phyloP scores from a whole-genome alignment of 768 basidiomycete species.

The Hericium coralloides region DNA sequence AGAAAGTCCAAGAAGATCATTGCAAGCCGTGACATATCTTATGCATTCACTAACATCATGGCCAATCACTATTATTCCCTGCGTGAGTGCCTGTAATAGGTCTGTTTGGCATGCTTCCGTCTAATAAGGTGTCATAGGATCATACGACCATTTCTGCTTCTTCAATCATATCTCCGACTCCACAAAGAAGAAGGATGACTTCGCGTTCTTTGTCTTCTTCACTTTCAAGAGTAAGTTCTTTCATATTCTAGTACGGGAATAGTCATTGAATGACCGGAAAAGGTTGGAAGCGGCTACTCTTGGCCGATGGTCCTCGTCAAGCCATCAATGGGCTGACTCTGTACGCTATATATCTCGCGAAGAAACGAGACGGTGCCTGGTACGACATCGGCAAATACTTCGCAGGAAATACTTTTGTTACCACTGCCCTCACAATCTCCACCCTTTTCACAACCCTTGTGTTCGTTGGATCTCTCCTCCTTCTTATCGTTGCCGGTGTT shows the following conservation, averaged over 20 bases:
- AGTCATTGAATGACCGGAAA: conserved; percentile 3
- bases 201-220: conserved; percentile 99
- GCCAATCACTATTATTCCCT: conserved; percentile 95
- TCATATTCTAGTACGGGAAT: background rate
- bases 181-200: conserved; percentile 92
- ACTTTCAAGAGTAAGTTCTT: conserved; percentile 83
- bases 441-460: conserved; percentile 87
- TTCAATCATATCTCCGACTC: conserved; percentile 95
- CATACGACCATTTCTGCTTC: conserved; percentile 97
- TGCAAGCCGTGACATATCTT: conserved; percentile 92
- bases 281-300: conserved; percentile 83
- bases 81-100: conserved; percentile 40
- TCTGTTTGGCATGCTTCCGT: background rate
- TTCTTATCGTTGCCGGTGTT: conserved; percentile 77
- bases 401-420: conserved; percentile 52
- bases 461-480: conserved; percentile 74
- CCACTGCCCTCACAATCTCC: conserved; percentile 77
- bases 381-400: conserved; percentile 78
- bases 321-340: conserved; percentile 96
- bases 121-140: conserved; percentile 42
- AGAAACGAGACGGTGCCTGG: conserved; percentile 42
- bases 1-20: conserved; percentile 93
- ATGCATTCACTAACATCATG: conserved; percentile 97
- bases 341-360: conserved; percentile 77
- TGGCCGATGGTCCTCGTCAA: conserved; percentile 96